These are phyloP conservation scores for Oleoguttula mirabilis DNA, from an alignment of 495 filamentous ascomycete genomes.

Conservation along the genomic window DNA sequence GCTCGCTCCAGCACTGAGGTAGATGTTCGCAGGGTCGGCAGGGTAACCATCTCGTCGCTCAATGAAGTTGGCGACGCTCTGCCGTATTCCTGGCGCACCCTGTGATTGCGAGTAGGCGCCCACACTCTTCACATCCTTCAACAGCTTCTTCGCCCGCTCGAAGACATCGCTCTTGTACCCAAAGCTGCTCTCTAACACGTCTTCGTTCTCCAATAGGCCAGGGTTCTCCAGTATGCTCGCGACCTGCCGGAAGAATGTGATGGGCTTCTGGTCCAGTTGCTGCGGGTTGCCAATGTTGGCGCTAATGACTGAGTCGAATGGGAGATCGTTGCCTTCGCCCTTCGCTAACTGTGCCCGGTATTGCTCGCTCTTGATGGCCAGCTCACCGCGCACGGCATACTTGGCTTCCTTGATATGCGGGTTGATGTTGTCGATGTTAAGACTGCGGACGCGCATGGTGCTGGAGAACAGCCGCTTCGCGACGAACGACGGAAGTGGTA, in stretches of 20 bases:
- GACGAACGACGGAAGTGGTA: no score
- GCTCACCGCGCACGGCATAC: slow-evolving; percentile 93
- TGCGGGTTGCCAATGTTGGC: slow-evolving; percentile 99
- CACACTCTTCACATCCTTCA: slow-evolving; percentile 76
- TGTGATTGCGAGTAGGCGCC: slow-evolving; percentile 94
- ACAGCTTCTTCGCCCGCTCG: slow-evolving; percentile 63
- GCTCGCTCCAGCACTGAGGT: slow-evolving; percentile 80
- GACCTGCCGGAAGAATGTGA: slow-evolving; percentile 98
- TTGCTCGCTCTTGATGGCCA: slow-evolving; percentile 79
- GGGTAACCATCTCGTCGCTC: background rate
- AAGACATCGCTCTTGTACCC: slow-evolving; percentile 83
- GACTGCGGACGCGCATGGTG: slow-evolving; percentile 18
- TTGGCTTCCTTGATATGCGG: slow-evolving; percentile 69
- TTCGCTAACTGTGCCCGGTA: slow-evolving; percentile 60
- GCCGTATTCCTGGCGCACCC: slow-evolving; percentile 68
- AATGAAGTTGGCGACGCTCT: slow-evolving; percentile 37
- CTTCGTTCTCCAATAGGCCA: slow-evolving; percentile 60
- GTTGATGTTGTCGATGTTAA: slow-evolving; percentile 86
- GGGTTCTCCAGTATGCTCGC: slow-evolving; percentile 91
- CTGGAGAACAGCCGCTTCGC: no score
- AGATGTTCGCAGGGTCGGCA: slow-evolving; percentile 65
- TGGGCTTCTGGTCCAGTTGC: slow-evolving; percentile 95
- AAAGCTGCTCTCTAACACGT: slow-evolving; percentile 49
- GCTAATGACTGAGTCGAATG: slow-evolving; percentile 81
- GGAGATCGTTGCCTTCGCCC: slow-evolving; percentile 49